Base-by-base conservation (phyloP, 1,284 basidiomycete species). In the Agroathelia rolfsii region DNA sequence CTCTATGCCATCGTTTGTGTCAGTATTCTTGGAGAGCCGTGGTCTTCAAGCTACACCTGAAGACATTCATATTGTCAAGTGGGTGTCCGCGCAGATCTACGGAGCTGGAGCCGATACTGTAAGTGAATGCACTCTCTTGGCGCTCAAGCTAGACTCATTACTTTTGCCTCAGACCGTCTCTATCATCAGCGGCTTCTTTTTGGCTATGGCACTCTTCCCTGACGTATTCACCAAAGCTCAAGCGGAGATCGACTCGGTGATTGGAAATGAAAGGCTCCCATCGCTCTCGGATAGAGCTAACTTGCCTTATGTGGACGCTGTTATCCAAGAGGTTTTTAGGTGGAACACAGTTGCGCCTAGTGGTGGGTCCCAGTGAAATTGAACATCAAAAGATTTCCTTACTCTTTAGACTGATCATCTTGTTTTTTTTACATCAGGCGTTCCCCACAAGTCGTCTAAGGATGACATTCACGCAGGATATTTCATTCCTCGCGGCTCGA, bases 251-350 rank as follows among this genome's bases (percentile, higher is more conserved):
- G 61, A 65, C 41, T 37, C 46, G 3, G 58, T 65, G 6, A 43
- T 64, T 28, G 51, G 54, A 9, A 32, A 36, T n/a, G 54, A 59
- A 21, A 48, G 63, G 18, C 46, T 67, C 11, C 66, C 66, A 0
- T 49, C 53, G 3, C 55, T 63, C 30, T 48, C 49, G 7, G 66
- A 68, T 32, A 43, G 57, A n/a, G 41, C 43, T 1, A 44, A 40
- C 6, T 39, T 66, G 12, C 58, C 62, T 4, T 66, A 64, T 38
- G 46, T 64, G 11, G 47, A 58, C n/a, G 61, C 59, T 0, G 37
- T 64, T 4, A 44, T 64, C n/a, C 56, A 59, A 39, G 66, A 69
- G 40, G 49, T 59, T 16, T 37, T 66, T 30, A 49, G 64, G 30
- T 66, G 58, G 57, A 42, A 51, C 17, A 42, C 46, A 6, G 49